Evolutionary conservation across 75 land plant genomes (phyloP), one percentile per base, ranked within the genome.

Genomic region (Selaginella moellendorffii): DNA sequence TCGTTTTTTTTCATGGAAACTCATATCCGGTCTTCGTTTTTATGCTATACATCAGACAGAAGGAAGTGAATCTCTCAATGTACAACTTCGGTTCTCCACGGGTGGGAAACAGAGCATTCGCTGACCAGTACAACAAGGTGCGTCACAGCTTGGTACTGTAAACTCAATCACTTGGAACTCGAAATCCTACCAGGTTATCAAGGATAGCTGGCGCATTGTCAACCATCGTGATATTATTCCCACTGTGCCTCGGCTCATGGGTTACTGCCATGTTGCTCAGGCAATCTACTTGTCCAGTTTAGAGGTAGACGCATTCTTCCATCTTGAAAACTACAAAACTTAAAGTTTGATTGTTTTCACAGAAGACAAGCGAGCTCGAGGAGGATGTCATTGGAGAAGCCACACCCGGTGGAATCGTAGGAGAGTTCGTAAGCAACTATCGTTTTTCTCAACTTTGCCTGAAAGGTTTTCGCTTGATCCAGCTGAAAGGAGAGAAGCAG

Each of bases 81-180:
- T 88, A 93, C 61, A 93, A 93, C 65, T 93, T 88, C 74, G 98
- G 98, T 58, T 93, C 98, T 61, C 98, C 98, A 14, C 78, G 98
- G 69, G 98, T 93, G 73, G 98, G 98, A 30, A 93, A 93, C 72
- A 85, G 69, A 68, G 71, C 36, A 69, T 93, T 93, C 80, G 96
- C 87, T 19, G 85, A 93, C 52, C 59, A 68, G 12, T 93, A 93
- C 54, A 93, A 93, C 66, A 66, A 82, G 95, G 97, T 92, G 1
- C 26, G 28, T 26, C 20, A 31, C 19, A n/a, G 25, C 20, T 64
- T n/a, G n/a, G n/a, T n/a, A n/a, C n/a, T n/a, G n/a, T n/a, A n/a
- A n/a, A n/a, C n/a, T n/a, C n/a, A n/a, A n/a, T n/a, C n/a, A n/a
- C n/a, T n/a, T n/a, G n/a, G n/a, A n/a, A n/a, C n/a, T n/a, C n/a